Conservation (phyloP, 164 flowering plant species). For the Aristolochia contorta region DNA sequence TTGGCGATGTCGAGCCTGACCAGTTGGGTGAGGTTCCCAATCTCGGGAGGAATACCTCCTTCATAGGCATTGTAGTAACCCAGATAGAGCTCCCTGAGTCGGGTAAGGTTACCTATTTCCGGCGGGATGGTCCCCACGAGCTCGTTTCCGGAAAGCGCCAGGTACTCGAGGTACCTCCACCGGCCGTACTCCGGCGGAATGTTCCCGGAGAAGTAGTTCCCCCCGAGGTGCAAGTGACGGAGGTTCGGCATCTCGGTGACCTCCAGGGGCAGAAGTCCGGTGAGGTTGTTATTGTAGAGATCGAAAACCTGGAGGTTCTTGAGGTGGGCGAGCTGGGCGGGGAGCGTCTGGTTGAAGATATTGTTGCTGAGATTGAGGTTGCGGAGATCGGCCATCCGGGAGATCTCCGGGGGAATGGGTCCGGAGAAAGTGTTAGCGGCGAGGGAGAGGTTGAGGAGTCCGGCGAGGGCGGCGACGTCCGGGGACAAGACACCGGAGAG, state of each 20-base stretch:
- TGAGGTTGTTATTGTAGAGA: slow-evolving; percentile 78
- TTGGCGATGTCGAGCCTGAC: slow-evolving; percentile 74
- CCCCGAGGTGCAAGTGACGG: slow-evolving; percentile 74
- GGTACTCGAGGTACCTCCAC: slow-evolving; percentile 54
- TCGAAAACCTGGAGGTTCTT: slow-evolving; percentile 47
- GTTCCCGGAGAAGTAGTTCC: slow-evolving; percentile 65
- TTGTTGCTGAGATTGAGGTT: slow-evolving; percentile 75
- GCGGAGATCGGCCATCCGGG: slow-evolving; percentile 35
- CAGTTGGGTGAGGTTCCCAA: slow-evolving; percentile 58
- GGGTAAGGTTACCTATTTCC: slow-evolving; percentile 69
- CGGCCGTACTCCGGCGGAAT: slow-evolving; percentile 68
- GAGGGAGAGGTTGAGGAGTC: slow-evolving; percentile 42
- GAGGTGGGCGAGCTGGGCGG: slow-evolving; percentile 31
- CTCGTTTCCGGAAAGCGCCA: slow-evolving; percentile 89
- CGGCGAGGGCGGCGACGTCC: slow-evolving; percentile 35
- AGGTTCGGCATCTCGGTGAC: slow-evolving; percentile 36
- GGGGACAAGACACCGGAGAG: slow-evolving; percentile 62
- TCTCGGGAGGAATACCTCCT: slow-evolving; percentile 68
- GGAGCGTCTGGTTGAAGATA: slow-evolving; percentile 50
- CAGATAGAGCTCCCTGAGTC: slow-evolving; percentile 56
- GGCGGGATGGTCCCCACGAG: slow-evolving; percentile 60
- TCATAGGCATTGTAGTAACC: slow-evolving; percentile 69
- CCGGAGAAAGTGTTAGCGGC: slow-evolving; percentile 56
- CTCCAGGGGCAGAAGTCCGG: slow-evolving; percentile 49
- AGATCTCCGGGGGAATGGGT: slow-evolving; percentile 44